Evolutionary conservation across 352 stramenopile species (phyloP).

Genomic region (Pythium scleroteichum): DNA sequence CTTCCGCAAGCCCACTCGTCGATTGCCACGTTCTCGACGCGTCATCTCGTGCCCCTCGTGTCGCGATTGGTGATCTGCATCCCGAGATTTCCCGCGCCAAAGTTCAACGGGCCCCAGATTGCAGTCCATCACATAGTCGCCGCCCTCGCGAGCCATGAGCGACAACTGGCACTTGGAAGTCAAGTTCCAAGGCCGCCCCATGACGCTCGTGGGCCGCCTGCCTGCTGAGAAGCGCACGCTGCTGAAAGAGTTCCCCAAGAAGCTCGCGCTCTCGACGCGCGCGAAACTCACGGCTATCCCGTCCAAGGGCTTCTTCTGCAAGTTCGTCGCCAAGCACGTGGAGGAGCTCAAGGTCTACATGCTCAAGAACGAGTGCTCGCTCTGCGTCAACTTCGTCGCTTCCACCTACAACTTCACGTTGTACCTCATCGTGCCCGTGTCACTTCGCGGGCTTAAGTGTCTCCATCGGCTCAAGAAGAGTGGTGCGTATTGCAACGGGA

Average conservation of each 20-base stretch:
- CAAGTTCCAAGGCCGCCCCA: conserved; percentile 80
- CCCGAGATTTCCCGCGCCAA: background rate
- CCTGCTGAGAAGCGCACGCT: conserved; percentile 81
- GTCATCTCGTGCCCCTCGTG: conserved; percentile 10
- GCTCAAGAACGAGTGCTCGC: conserved; percentile 82
- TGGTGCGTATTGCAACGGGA: conserved; percentile 38
- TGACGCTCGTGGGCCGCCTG: conserved; percentile 69
- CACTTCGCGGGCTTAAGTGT: conserved; percentile 70
- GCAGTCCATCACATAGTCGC: conserved; percentile 26
- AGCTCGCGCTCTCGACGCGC: conserved; percentile 72
- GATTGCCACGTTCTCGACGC: background rate
- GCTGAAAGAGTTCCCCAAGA: conserved; percentile 75
- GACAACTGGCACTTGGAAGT: conserved; percentile 87
- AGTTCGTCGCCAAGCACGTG: conserved; percentile 85
- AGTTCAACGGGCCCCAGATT: background rate
- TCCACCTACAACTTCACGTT: conserved; percentile 87
- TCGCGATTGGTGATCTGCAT: conserved; percentile 1
- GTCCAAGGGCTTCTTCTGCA: conserved; percentile 88
- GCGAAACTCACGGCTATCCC: conserved; percentile 79
- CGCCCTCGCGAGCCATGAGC: conserved; percentile 29
- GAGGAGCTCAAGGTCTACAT: conserved; percentile 89
- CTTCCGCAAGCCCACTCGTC: background rate
- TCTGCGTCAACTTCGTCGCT: conserved; percentile 81
- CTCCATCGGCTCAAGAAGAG: conserved; percentile 79
- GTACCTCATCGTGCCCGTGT: conserved; percentile 71